Conservation (phyloP, 1,139 yeast species). For the Yamadazyma atlantica region DNA sequence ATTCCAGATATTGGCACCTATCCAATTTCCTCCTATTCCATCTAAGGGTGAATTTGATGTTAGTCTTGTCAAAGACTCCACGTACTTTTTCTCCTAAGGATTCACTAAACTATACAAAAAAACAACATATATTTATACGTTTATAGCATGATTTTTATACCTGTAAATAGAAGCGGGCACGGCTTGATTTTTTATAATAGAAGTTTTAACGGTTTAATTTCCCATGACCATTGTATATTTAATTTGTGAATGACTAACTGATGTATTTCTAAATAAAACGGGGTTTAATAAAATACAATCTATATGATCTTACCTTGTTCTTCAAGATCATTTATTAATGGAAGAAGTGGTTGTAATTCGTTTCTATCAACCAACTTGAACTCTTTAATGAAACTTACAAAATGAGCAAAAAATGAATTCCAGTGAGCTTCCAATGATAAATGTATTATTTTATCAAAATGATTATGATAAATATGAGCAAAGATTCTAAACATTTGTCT, state of each 20-base stretch:
- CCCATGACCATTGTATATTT: conserved; percentile 1
- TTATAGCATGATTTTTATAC: background rate
- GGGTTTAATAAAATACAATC: conserved; percentile 1
- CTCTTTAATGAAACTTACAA: conserved; percentile 80
- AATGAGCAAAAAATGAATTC: conserved; percentile 98
- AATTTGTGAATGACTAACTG: background rate
- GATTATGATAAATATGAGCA: conserved; percentile 93
- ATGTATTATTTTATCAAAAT: conserved; percentile 88
- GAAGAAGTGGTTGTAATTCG: conserved; percentile 77
- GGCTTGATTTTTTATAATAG: background rate
- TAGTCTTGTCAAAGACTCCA: conserved; percentile 63
- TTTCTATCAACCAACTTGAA: conserved; percentile 74
- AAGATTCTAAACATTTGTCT: conserved; percentile 95
- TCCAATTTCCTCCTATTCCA: conserved; percentile 74
- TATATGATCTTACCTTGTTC: conserved; percentile 76
- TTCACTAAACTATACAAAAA: background rate
- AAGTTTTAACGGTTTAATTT: no score
- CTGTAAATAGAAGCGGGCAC: conserved; percentile 2
- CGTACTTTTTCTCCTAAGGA: conserved; percentile 67
- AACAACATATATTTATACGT: background rate
- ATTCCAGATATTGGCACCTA: conserved; percentile 53
- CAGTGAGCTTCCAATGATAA: conserved; percentile 94
- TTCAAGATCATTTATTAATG: conserved; percentile 78
- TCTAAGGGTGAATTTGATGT: conserved; percentile 85
- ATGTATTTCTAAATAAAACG: background rate